These are phyloP conservation scores for Phytophthora sojae DNA, from an alignment of 352 stramenopile species.

Conservation along the genomic window DNA sequence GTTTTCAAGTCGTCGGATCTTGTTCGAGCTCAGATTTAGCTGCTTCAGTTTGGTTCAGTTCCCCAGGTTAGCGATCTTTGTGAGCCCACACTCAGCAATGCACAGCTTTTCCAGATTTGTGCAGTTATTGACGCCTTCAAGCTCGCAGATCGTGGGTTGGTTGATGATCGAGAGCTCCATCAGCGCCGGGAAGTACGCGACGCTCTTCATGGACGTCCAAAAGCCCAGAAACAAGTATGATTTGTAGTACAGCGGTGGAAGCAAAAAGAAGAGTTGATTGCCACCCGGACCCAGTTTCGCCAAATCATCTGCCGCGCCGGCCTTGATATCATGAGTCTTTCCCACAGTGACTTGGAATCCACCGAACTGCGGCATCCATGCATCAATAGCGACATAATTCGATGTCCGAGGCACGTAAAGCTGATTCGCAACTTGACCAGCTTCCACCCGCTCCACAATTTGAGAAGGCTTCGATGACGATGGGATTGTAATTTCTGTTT, in stretches of 20 bases:
- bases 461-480: slow-evolving; percentile 14
- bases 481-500: slow-evolving; percentile 31
- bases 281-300: slow-evolving; percentile 3
- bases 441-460: slow-evolving; percentile 35
- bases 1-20: slow-evolving; percentile 59
- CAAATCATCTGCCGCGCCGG: slow-evolving; percentile 13
- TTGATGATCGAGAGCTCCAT: slow-evolving; percentile 80
- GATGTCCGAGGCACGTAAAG: slow-evolving; percentile 41
- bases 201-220: slow-evolving; percentile 66
- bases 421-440: slow-evolving; percentile 30
- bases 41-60: slow-evolving; percentile 57
- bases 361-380: slow-evolving; percentile 42
- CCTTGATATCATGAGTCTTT: slow-evolving; percentile 36
- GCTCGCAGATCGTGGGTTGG: slow-evolving; percentile 63
- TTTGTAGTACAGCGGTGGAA: slow-evolving; percentile 29
- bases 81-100: slow-evolving; percentile 73
- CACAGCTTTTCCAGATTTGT: slow-evolving; percentile 68
- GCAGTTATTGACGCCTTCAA: slow-evolving; percentile 67
- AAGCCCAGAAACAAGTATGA: slow-evolving; percentile 84
- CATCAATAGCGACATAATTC: slow-evolving; percentile 41
- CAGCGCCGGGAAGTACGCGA: slow-evolving; percentile 70
- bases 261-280: slow-evolving; percentile 20
- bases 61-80: slow-evolving; percentile 52
- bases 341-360: slow-evolving; percentile 42
- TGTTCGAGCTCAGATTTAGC: slow-evolving; percentile 83